Evolutionary conservation across 2,329 filamentous ascomycete species (phyloP).

Genomic region (Penicillium sp.): DNA sequence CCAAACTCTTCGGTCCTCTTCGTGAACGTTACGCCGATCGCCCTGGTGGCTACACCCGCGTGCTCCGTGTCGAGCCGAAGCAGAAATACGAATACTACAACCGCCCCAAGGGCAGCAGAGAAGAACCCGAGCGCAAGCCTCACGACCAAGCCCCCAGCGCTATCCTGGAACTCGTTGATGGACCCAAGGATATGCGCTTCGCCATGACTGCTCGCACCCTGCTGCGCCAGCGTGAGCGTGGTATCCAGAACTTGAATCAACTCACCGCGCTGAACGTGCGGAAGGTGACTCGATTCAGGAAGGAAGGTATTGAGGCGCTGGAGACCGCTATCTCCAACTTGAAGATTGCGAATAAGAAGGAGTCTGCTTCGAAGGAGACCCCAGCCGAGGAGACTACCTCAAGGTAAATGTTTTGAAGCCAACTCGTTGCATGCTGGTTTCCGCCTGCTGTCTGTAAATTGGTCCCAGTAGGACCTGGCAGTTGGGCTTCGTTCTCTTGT

Average conservation of each 20-base stretch:
- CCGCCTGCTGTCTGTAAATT: neutral
- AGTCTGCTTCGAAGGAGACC: conserved; percentile 20
- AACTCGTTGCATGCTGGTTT: neutral
- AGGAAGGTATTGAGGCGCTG: conserved; percentile 65
- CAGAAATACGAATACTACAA: conserved; percentile 49
- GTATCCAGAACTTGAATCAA: conserved; percentile 62
- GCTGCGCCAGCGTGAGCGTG: conserved; percentile 56
- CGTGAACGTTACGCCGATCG: conserved; percentile 74
- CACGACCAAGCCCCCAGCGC: conserved; percentile 85
- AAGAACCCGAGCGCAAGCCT: conserved; percentile 19
- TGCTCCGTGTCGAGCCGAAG: conserved; percentile 86
- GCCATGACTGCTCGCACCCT: conserved; percentile 87
- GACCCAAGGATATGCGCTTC: conserved; percentile 90
- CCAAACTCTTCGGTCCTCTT: conserved; percentile 85
- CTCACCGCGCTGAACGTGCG: conserved; percentile 75
- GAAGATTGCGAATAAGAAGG: conserved; percentile 48
- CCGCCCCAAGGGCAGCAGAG: conserved; percentile 16
- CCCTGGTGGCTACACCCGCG: conserved; percentile 90
- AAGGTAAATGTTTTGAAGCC: neutral
- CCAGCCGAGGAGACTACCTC: conserved; percentile 16
- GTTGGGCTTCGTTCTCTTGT: neutral
- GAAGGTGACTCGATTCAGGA: conserved; percentile 78
- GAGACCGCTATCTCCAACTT: conserved; percentile 62
- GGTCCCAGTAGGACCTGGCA: neutral
- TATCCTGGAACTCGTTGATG: conserved; percentile 93